Conservation (phyloP, 129 eudicot genomes). For the Erigeron canadensis region DNA sequence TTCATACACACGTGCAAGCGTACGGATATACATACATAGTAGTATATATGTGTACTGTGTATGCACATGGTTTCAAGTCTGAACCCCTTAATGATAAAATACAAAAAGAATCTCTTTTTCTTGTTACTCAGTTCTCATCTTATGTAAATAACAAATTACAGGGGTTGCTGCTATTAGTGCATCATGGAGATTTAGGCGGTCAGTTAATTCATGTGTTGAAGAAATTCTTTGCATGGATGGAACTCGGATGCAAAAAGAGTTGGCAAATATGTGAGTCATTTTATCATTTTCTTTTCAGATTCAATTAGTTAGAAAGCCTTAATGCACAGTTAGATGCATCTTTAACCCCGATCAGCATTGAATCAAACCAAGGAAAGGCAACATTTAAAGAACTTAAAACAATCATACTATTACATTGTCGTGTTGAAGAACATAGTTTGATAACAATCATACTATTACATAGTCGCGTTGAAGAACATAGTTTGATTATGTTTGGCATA, state of each 20-base stretch:
- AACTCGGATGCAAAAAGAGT: constrained; percentile 67
- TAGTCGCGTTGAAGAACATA: neutral
- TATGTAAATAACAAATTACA: constrained; percentile 16
- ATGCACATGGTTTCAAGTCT: neutral
- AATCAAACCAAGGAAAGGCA: too few relatives aligned
- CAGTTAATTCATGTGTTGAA: constrained; percentile 53
- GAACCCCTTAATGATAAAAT: neutral
- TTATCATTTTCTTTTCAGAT: constrained; percentile 5
- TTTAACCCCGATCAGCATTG: neutral
- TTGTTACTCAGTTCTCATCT: constrained; percentile 10
- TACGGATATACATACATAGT: neutral
- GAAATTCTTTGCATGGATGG: constrained; percentile 75
- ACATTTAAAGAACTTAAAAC: neutral
- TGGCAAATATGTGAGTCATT: constrained; percentile 65
- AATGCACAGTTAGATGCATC: neutral
- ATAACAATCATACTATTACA: too few relatives aligned
- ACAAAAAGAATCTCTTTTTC: neutral
- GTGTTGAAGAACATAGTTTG: neutral
- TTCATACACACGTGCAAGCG: neutral
- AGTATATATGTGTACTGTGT: neutral
- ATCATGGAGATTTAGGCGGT: constrained; percentile 48
- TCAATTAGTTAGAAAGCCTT: neutral
- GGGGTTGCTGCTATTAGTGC: constrained; percentile 63
- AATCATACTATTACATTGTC: too few relatives aligned
- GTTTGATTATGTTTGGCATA: neutral